Percentiles rank a stretch among this genome's conserved stretches.
phyloP scores from a whole-genome alignment of 768 basidiomycete genomes.

The Serpula lacrymans region DNA sequence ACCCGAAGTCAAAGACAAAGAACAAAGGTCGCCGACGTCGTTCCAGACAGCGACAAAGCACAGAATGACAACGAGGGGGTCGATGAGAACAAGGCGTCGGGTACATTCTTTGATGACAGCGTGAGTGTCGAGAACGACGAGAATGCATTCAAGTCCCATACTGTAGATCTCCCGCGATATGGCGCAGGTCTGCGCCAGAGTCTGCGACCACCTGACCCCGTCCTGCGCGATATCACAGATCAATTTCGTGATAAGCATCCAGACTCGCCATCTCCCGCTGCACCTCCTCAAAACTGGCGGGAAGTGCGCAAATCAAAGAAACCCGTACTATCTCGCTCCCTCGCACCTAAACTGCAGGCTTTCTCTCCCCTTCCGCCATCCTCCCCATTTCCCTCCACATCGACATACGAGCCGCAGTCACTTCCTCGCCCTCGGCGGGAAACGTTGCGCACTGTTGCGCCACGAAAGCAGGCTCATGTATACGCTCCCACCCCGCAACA shows the following conservation, averaged over 20 bases:
- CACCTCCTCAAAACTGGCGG: slow-evolving; percentile 19
- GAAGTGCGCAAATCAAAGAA: slow-evolving; percentile 30
- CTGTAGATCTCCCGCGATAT: slow-evolving; percentile 15
- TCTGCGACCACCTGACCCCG: too few species aligned
- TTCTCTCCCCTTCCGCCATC: slow-evolving; percentile 33
- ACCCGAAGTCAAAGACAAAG: slow-evolving; percentile 17
- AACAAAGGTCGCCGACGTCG: slow-evolving; percentile 7
- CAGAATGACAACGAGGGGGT: slow-evolving; percentile 1
- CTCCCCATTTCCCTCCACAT: slow-evolving; percentile 26
- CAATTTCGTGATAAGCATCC: slow-evolving; percentile 33
- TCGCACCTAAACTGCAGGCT: slow-evolving; percentile 22
- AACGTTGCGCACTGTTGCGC: too few species aligned
- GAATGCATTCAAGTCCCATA: slow-evolving; percentile 7
- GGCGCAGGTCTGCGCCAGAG: slow-evolving; percentile 19
- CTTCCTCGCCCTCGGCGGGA: too few species aligned
- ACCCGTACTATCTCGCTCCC: slow-evolving; percentile 29
- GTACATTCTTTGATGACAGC: too few species aligned
- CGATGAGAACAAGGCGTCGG: slow-evolving; percentile 20
- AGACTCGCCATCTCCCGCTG: slow-evolving; percentile 24
- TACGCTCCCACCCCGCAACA: slow-evolving; percentile 21
- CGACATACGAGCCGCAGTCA: slow-evolving; percentile 11
- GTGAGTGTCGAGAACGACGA: slow-evolving; percentile 8
- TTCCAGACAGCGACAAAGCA: too few species aligned
- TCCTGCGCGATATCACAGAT: slow-evolving; percentile 30
- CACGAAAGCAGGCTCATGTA: too few species aligned